Conservation (phyloP, 169 alveolate genomes). For the Perkinsus olseni region DNA sequence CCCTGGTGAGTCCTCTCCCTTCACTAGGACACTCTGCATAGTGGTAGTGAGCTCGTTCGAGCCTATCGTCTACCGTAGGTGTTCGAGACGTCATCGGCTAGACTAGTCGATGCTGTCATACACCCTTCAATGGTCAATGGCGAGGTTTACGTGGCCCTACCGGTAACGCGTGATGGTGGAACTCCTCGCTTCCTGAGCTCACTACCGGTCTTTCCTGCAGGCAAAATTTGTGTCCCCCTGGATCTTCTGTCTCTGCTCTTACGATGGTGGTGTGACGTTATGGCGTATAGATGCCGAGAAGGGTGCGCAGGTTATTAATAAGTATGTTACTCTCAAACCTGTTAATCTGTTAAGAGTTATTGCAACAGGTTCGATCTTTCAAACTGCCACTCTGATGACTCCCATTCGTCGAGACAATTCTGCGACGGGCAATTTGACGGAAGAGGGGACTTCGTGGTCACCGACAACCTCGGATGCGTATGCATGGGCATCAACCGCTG, state of each 20-base stretch:
- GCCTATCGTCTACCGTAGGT: not conserved
- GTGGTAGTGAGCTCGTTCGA: no score
- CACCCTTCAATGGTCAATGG: not conserved
- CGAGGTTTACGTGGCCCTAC: not conserved
- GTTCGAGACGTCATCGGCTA: not conserved
- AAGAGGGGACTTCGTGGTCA: not conserved
- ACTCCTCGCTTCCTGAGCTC: not conserved
- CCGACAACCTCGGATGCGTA: not conserved
- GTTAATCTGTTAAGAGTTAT: no score
- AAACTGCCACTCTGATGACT: not conserved
- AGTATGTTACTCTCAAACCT: not conserved
- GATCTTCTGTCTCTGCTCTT: not conserved
- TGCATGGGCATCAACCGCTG: not conserved
- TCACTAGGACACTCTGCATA: no score
- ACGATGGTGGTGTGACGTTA: not conserved
- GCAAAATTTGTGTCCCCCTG: not conserved
- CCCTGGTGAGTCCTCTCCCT: not conserved
- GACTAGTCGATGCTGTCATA: not conserved
- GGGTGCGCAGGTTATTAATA: not conserved
- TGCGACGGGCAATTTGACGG: not conserved
- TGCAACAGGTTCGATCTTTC: not conserved
- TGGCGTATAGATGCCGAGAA: not conserved
- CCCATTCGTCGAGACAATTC: not conserved
- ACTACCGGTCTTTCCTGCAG: not conserved
- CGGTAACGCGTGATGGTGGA: not conserved